A percentile compares a stretch with the other conserved stretches of the same genome.
phyloP scores from a whole-genome alignment of 352 stramenopile genomes.

The Globisporangium perplexum region DNA sequence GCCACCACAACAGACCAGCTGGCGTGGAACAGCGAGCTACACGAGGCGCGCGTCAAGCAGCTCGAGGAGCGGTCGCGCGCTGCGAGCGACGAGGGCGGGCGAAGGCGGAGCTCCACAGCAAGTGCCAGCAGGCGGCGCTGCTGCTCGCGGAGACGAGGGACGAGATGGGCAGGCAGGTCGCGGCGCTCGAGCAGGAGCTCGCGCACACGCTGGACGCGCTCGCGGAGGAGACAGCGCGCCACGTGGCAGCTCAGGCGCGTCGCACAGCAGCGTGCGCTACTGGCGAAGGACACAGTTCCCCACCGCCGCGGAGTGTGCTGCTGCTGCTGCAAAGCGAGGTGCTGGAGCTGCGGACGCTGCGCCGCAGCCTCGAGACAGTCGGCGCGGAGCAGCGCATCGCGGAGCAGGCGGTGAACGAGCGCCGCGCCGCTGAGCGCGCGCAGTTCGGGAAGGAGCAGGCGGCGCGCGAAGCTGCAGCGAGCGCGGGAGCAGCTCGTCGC shows the following conservation, averaged over 20 bases:
- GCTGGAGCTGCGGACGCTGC: slow-evolving; percentile 12
- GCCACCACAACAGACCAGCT: slow-evolving; percentile 4
- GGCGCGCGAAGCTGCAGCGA: slow-evolving; percentile 11
- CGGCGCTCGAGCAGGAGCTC: slow-evolving; percentile 24
- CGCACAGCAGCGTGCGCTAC: too few species aligned
- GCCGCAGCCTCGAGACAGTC: slow-evolving; percentile 19
- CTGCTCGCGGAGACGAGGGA: slow-evolving; percentile 20
- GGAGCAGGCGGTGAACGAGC: slow-evolving; percentile 17
- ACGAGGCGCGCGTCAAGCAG: slow-evolving; percentile 13
- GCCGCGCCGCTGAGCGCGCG: slow-evolving; percentile 20
- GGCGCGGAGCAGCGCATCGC: slow-evolving; percentile 18
- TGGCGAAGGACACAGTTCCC: neutral
- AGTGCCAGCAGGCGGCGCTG: slow-evolving; percentile 22
- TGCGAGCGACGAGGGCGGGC: slow-evolving; percentile 10
- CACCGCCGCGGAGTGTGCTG: too few species aligned
- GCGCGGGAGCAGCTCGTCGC: neutral
- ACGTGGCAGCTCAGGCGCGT: slow-evolving; percentile 19
- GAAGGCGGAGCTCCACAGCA: slow-evolving; percentile 10
- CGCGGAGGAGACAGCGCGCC: slow-evolving; percentile 12
- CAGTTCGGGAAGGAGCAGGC: slow-evolving; percentile 23
- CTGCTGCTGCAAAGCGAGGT: slow-evolving; percentile 8
- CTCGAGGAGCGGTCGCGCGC: slow-evolving; percentile 20
- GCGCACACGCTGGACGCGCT: slow-evolving; percentile 9
- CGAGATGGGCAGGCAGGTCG: slow-evolving; percentile 16
- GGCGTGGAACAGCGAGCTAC: slow-evolving; percentile 6